Base-by-base conservation (phyloP, 768 basidiomycete species). In the Megacollybia marginata region DNA sequence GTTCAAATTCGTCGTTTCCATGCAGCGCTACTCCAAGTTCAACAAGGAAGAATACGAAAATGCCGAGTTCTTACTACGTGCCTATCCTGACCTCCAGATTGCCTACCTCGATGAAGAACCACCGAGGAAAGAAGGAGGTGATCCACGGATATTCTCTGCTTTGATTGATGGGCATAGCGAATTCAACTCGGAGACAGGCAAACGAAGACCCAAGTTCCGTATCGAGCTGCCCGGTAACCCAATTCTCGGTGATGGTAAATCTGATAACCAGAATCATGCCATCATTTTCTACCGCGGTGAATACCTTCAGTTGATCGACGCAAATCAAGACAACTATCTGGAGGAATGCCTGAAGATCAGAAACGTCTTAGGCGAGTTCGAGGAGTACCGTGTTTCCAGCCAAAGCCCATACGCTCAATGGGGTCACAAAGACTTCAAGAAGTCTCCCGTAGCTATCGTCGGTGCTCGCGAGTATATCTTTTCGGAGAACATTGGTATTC, bases 401-500 rank as follows among this genome's bases (percentile, higher is more conserved):
- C 88, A 93, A 70, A 92, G 84, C 58, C 96, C 96, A 5, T 98
- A 99, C 65, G 84, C 87, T 7, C 88, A 88, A 53, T 92, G 88
- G 80, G 83, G 83, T 52, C 83, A 87, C 60, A 84, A 88, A 66
- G 91, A 96, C 57, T 91, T 95, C 77, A 81, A 81, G 63, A 79
- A 80, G 53, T 66, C 89, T 18, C 96, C 96, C 15, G 88, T 98
- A 18, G 95, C 96, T 13, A 99, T 99, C 55, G 89, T 99, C 55
- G 96, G 95, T 67, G 95, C 96, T 9, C 84, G 96, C 69, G 95
- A 99, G 75, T 99, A 99, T 68, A 97, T 99, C 65, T 99, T 99
- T 72, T 98, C 96, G 47, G 96, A 99, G 73, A 97, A 97, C 64
- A 98, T 98, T 55, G 96, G 96, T 76, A 95, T 98, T 59, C 77